Evolutionary conservation across 2,329 filamentous ascomycete species (phyloP).

Genomic region (Trichoderma gracile): DNA sequence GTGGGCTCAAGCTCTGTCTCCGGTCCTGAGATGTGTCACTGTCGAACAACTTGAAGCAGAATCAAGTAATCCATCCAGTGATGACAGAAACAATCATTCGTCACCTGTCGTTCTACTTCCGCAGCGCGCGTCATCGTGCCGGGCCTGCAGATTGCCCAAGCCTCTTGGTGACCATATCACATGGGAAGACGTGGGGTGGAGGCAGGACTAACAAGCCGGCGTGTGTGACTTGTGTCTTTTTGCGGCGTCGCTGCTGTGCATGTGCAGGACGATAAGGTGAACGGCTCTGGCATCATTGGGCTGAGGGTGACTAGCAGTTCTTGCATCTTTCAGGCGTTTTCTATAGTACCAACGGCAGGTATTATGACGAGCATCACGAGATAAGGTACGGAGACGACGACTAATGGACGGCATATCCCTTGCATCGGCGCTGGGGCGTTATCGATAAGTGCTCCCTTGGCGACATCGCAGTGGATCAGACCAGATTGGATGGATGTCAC

Average conservation of each 20-base stretch:
- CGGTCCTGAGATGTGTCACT: no score
- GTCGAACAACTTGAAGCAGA: no score
- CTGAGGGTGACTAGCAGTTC: neutral
- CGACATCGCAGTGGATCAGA: neutral
- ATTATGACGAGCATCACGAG: neutral
- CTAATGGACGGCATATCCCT: neutral
- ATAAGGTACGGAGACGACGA: neutral
- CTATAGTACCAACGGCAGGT: no score
- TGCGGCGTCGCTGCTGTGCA: neutral
- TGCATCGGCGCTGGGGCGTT: neutral
- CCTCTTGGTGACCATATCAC: constrained; percentile 20
- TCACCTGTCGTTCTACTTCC: constrained; percentile 1
- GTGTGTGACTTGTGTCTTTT: constrained; percentile 16
- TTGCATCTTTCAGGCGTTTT: no score
- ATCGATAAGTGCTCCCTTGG: constrained; percentile 20
- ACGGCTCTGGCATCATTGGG: constrained; percentile 5
- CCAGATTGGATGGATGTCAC: no score
- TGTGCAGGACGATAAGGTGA: constrained; percentile 1
- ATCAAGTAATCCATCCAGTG: neutral
- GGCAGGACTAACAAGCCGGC: constrained; percentile 12
- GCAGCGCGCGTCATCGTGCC: constrained; percentile 10
- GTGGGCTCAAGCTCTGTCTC: no score
- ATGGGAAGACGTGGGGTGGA: constrained; percentile 8
- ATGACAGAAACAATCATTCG: neutral
- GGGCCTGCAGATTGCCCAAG: neutral